Evolutionary conservation across 78 protist species (phyloP).

Genomic region (Dictyostelium purpureum): DNA sequence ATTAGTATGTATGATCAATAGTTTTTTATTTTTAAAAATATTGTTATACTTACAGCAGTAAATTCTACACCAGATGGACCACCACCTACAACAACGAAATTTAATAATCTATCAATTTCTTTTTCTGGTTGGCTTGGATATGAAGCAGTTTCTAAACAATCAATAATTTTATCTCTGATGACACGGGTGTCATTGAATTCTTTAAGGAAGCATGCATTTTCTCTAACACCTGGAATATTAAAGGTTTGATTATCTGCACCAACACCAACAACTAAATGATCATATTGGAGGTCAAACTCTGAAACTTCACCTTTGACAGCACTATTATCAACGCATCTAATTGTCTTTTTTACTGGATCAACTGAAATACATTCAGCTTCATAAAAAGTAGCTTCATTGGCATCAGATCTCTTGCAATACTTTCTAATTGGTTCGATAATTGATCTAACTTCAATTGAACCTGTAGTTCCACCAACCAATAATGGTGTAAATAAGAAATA

Average conservation of each 20-base stretch:
- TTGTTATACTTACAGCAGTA: too few species aligned
- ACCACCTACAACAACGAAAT: conserved; percentile 90
- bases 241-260: conserved; percentile 89
- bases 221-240: conserved; percentile 84
- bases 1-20: neutral
- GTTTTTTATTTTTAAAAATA: too few species aligned
- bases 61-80: conserved; percentile 94
- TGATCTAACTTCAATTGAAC: conserved; percentile 70
- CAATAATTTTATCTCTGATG: conserved; percentile 83
- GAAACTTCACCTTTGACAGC: conserved; percentile 64
- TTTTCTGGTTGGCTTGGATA: conserved; percentile 80
- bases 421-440: conserved; percentile 80
- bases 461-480: conserved; percentile 64
- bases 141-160: conserved; percentile 85
- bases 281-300: conserved; percentile 81
- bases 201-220: conserved; percentile 83
- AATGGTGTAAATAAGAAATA: conserved; percentile 80
- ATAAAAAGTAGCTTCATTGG: conserved; percentile 29
- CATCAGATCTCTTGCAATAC: conserved; percentile 61
- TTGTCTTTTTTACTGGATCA: conserved; percentile 52
- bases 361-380: conserved; percentile 77
- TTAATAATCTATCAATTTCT: conserved; percentile 74
- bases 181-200: conserved; percentile 78
- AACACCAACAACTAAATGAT: conserved; percentile 87
- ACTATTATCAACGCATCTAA: conserved; percentile 53